phyloP scores from a whole-genome alignment of 768 basidiomycete species.

The Hortiboletus campestris region DNA sequence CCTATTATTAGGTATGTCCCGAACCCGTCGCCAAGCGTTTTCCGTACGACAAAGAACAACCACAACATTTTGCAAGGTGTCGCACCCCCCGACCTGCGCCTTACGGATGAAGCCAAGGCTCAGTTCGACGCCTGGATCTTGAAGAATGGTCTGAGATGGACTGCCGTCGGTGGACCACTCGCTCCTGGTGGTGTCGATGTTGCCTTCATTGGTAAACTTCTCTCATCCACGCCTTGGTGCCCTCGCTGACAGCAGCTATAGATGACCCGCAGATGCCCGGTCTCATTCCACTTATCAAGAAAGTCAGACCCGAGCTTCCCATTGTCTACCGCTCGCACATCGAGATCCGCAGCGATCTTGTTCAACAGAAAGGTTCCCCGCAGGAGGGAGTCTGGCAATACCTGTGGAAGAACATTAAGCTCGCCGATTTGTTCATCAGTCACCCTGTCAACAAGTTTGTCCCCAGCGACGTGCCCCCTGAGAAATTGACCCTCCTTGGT shows the following conservation, averaged over 20 bases:
- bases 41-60: slow-evolving; percentile 94
- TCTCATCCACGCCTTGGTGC: not conserved
- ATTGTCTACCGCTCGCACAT: slow-evolving; percentile 96
- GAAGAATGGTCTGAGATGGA: slow-evolving; percentile 89
- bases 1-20: slow-evolving; percentile 71
- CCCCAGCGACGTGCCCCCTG: slow-evolving; percentile 74
- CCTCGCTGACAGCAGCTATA: slow-evolving; percentile 24
- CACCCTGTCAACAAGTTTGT: slow-evolving; percentile 96
- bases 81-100: slow-evolving; percentile 70
- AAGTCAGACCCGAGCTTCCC: slow-evolving; percentile 78
- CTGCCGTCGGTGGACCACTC: slow-evolving; percentile 78
- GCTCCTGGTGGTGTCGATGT: slow-evolving; percentile 82
- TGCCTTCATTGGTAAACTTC: slow-evolving; percentile 73
- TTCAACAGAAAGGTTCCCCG: slow-evolving; percentile 76
- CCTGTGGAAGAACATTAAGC: slow-evolving; percentile 88
- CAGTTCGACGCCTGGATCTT: slow-evolving; percentile 85
- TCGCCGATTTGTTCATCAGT: slow-evolving; percentile 89
- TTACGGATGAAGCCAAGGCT: slow-evolving; percentile 76
- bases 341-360: slow-evolving; percentile 86
- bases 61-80: slow-evolving; percentile 96
- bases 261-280: slow-evolving; percentile 95
- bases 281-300: slow-evolving; percentile 88
- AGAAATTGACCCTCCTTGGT: slow-evolving; percentile 71
- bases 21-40: slow-evolving; percentile 84
- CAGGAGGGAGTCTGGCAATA: slow-evolving; percentile 95